These are phyloP conservation scores for Galerina marginata DNA, from an alignment of 768 basidiomycete genomes.

Conservation along the genomic window DNA sequence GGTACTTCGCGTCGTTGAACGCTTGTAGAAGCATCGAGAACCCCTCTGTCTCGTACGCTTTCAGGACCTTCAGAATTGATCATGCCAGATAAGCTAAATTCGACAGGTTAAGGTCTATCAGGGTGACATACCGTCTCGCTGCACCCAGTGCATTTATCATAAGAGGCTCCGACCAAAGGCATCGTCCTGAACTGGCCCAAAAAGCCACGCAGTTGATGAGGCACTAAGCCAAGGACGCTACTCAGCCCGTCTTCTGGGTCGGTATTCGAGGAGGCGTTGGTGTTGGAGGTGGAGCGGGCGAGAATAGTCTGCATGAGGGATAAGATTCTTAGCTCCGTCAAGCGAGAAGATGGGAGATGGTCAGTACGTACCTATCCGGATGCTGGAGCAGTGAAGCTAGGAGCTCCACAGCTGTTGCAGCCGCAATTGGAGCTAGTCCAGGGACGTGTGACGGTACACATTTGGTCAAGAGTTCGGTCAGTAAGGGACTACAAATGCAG, in stretches of 20 bases:
- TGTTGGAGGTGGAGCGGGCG: slow-evolving; percentile 68
- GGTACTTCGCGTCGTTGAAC: slow-evolving; percentile 80
- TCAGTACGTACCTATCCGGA: slow-evolving; percentile 70
- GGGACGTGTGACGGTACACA: slow-evolving; percentile 99
- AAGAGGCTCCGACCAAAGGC: slow-evolving; percentile 86
- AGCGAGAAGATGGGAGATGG: not conserved
- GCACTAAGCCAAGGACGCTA: slow-evolving; percentile 83
- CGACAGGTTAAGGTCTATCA: not conserved
- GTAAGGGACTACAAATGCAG: slow-evolving; percentile 51
- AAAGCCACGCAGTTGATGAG: slow-evolving; percentile 93
- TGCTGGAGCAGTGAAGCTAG: slow-evolving; percentile 90
- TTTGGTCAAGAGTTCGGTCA: slow-evolving; percentile 95
- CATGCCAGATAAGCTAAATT: not conserved
- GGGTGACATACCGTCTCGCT: slow-evolving; percentile 62
- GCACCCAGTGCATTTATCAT: slow-evolving; percentile 89
- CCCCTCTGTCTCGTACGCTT: slow-evolving; percentile 82
- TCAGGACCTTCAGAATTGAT: slow-evolving; percentile 58
- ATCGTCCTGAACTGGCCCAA: slow-evolving; percentile 86
- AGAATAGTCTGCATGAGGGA: slow-evolving; percentile 42
- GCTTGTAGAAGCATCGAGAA: slow-evolving; percentile 80
- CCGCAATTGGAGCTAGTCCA: slow-evolving; percentile 91
- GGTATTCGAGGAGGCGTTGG: slow-evolving; percentile 28
- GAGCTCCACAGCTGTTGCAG: slow-evolving; percentile 91
- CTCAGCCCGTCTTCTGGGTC: slow-evolving; percentile 35
- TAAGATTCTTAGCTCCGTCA: not conserved